phyloP scores from a whole-genome alignment of 306 rosid species.

The Vigna radiata region DNA sequence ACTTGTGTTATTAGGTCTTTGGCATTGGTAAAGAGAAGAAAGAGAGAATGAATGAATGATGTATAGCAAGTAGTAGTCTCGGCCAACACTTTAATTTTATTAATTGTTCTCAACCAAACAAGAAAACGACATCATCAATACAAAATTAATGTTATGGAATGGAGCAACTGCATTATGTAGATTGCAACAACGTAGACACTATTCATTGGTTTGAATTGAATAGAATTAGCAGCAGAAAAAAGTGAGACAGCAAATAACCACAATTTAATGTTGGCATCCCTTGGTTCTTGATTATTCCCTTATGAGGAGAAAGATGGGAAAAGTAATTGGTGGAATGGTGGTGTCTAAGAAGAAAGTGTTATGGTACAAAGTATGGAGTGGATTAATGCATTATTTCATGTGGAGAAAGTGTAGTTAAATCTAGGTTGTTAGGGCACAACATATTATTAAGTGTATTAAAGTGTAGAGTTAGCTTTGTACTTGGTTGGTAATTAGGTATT shows the following conservation, averaged over 20 bases:
- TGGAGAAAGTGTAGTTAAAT: background rate
- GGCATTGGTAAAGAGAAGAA: background rate
- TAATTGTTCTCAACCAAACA: conserved; percentile 15
- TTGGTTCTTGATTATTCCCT: background rate
- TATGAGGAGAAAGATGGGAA: conserved; percentile 8
- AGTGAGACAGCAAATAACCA: conserved; percentile 27
- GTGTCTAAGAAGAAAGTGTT: conserved; percentile 20
- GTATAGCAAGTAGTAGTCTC: background rate
- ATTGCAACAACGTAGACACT: conserved; percentile 1
- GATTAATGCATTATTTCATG: conserved; percentile 16
- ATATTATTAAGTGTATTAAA: background rate
- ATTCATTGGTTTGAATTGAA: conserved; percentile 28
- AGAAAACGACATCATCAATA: conserved; percentile 35
- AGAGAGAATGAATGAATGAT: background rate
- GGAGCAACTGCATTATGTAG: conserved; percentile 3
- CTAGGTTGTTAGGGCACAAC: background rate
- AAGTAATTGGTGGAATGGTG: conserved; percentile 36
- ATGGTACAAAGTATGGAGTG: conserved; percentile 18
- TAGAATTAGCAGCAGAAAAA: background rate
- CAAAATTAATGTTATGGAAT: conserved; percentile 13
- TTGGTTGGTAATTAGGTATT: conserved; percentile 26
- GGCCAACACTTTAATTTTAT: conserved; percentile 18
- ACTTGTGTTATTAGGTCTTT: background rate
- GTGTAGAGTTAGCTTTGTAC: conserved; percentile 5
- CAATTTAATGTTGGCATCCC: background rate